A percentile compares a stretch with the other conserved stretches of the same genome.
Conservation (phyloP, 176 grass and related monocot genomes). For the Leersia perrieri region DNA sequence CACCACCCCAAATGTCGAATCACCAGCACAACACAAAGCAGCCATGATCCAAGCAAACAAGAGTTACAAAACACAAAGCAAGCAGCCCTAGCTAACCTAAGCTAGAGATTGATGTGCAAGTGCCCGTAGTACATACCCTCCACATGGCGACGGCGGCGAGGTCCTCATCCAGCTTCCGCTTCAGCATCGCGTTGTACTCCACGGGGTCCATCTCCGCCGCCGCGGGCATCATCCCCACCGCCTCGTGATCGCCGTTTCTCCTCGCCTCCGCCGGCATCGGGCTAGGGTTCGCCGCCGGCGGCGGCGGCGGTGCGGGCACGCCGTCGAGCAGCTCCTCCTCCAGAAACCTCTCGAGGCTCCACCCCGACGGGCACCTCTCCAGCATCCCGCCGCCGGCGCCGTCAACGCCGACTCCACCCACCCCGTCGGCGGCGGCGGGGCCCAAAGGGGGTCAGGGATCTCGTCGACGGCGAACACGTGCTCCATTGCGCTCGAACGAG, state of each 20-base stretch:
- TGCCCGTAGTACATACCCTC: slow-evolving; percentile 60
- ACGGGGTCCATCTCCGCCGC: slow-evolving; percentile 31
- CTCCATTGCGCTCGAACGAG: slow-evolving; percentile 34
- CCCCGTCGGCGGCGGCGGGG: background rate
- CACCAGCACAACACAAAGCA: no score
- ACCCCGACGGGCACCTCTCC: slow-evolving; percentile 30
- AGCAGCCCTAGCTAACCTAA: no score
- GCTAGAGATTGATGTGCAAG: background rate
- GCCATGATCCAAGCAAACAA: no score
- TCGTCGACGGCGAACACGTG: slow-evolving; percentile 48
- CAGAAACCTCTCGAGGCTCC: slow-evolving; percentile 56
- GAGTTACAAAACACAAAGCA: no score
- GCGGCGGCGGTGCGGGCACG: background rate
- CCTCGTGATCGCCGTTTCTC: background rate
- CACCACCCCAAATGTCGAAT: no score
- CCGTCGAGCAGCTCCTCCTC: slow-evolving; percentile 30
- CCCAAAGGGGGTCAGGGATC: slow-evolving; percentile 30
- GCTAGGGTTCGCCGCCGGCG: background rate
- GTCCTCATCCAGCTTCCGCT: slow-evolving; percentile 59
- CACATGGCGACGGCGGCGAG: slow-evolving; percentile 65
- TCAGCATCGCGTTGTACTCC: slow-evolving; percentile 59
- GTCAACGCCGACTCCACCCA: background rate
- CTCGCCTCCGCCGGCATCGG: background rate
- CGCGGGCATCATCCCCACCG: background rate
- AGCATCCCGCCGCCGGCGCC: background rate